Base-by-base conservation (phyloP, 352 stramenopile species). In the Elongisporangium anandrum region DNA sequence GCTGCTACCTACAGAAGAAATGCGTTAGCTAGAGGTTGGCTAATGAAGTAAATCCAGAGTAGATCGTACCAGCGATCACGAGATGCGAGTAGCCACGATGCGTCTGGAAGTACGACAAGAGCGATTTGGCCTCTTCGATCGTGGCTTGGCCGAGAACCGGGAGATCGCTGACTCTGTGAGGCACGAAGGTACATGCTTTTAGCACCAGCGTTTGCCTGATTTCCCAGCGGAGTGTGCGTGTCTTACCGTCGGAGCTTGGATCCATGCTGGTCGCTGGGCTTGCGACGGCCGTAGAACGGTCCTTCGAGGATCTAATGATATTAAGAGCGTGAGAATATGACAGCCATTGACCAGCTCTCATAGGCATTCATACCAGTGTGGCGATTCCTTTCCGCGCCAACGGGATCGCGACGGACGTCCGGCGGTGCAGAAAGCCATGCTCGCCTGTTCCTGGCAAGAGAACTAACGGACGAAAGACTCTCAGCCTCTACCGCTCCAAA, bases 121-220 rank as follows among this genome's bases (percentile, higher is more conserved):
- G 63, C 16, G 81, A 91, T 59, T 93, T 93, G 63, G 83, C 70
- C 63, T 93, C 83, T 61, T 90, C 81, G n/a, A 93, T 93, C 3
- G 83, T 93, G 13, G 83, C 78, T 69, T 91, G 77, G 0, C 83
- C 83, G 8, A 93, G 61, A 21, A 91, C 87, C 2, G 83, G 79
- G 17, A 93, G 58, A 49, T 93, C 83, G 24, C 70, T 88, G 17
- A 90, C 81, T n/a, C 78, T 86, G 56, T 15, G 20, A 16, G 9
- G 50, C 7, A 59, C 9, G 51, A 24, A 38, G 29, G n/a, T 16
- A 10, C 8, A 22, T 53, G 39, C 24, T 26, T n/a, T n/a, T n/a
- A n/a, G n/a, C n/a, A n/a, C n/a, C 4, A 51, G 24, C 16, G 1
- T 6, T 6, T 17, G 54, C 3, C 56, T 12, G 8, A 39, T 45